A percentile compares a stretch with the other conserved stretches of the same genome.
Conservation (phyloP, 345 rosid genomes). For the Dipteronia dyeriana region DNA sequence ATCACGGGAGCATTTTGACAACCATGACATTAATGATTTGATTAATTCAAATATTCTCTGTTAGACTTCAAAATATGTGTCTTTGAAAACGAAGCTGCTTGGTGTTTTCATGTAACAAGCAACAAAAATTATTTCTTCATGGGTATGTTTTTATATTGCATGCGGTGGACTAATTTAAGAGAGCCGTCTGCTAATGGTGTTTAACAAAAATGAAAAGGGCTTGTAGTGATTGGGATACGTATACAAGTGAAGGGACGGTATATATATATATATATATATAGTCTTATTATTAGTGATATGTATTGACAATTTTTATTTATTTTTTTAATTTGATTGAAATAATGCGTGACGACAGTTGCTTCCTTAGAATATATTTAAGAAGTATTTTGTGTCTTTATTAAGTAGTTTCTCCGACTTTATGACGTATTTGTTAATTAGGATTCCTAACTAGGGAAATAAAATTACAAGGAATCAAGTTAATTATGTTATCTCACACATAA, state of each 20-base stretch:
- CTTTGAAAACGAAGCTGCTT: background rate
- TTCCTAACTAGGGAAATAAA: too few relatives aligned
- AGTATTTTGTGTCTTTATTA: background rate
- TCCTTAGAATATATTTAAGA: background rate
- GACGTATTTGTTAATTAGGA: too few relatives aligned
- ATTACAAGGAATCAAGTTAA: too few relatives aligned
- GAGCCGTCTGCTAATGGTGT: background rate
- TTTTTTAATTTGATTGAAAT: background rate
- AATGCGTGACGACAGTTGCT: background rate
- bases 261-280: too few relatives aligned
- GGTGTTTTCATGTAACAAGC: slow-evolving; percentile 4
- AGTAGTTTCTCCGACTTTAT: background rate
- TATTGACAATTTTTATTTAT: background rate
- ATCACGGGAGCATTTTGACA: too few relatives aligned
- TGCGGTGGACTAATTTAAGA: background rate
- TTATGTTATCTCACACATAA: too few relatives aligned
- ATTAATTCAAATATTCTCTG: background rate
- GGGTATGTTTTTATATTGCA: too few relatives aligned
- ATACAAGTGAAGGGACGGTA: background rate
- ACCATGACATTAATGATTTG: too few relatives aligned
- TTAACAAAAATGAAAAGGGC: background rate
- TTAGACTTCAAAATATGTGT: background rate
- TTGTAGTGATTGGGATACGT: background rate
- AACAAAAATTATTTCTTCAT: background rate
- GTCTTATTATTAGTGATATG: background rate